Evolutionary conservation across 192 early-diverging fungal genomes (phyloP), one percentile per base, ranked within the genome.

Genomic region (Umbelopsis ramanniana): DNA sequence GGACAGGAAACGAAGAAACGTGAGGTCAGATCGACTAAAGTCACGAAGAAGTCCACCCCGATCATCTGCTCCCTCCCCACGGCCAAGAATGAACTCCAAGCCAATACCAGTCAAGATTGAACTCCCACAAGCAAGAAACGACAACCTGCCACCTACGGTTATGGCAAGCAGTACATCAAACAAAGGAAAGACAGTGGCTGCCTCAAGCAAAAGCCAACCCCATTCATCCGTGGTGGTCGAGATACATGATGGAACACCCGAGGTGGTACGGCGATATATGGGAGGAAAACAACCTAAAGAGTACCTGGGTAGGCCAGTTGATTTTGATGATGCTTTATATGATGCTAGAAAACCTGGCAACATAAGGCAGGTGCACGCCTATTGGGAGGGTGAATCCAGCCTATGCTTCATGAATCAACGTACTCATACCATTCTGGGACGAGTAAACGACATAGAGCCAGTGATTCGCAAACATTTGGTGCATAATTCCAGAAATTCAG

Each of bases 81-180:
- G 11, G 11, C 40, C 8, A 43, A 43, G 11, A 43, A 4, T 5
- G 0, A 1, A 43, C 8, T 6, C 40, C 40, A 7, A 12, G 40
- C 40, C 40, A 43, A 6, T 12, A 12, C 40, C 40, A 43, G 11
- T 12, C 40, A 11, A 7, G 11, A 43, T 43, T 11, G 8, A 43
- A 43, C 40, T 21, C 48, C n/a, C 48, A 21, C 0, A 17, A 50
- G 10, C 57, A 19, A 35, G 17, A 35, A 8, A 29, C 12, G 33
- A n/a, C 12, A 63, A 63, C 33, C 24, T 12, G 11, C 57, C 57
- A 37, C 57, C 57, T 37, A 63, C 26, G 17, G 57, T 63, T 33
- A 17, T 10, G 5, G 19, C 57, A 0, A 63, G 57, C 12, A 63
- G 40, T 43, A 43, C 11, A 6, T 43, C 40, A 7, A 63, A 37